Base-by-base conservation (phyloP, 31 red algal genomes). In the Pterothamnion heteromorphum region DNA sequence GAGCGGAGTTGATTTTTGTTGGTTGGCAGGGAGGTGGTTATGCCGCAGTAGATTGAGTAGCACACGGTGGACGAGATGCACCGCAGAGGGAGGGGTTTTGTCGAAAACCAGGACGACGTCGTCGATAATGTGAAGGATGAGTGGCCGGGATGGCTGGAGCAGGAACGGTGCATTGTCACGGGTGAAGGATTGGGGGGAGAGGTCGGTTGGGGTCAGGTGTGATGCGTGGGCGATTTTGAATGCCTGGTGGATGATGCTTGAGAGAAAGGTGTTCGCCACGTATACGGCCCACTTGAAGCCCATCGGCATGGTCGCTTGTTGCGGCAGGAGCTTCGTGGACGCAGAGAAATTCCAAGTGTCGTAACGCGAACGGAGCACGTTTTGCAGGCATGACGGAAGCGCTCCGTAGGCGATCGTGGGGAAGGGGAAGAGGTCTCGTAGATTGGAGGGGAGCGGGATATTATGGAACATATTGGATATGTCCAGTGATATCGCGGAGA, bases 381-480 rank as follows among this genome's bases (percentile, higher is more conserved):
- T n/a, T 43, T 87, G 83, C 0, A 43, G 14, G 14, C 41, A 44
- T 20, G 41, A 38, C 4, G 83, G 83, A 3, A 87, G 35, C 21
- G 44, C 57, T 41, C 35, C 83, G 35, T 51, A 87, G 20, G 24
- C 0, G 30, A 43, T 4, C 28, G 14, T 38, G 3, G 34, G 83
- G 3, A 87, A 1, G 21, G 35, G 35, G 83, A 87, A 87, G 1
- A 87, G 83, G 1, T 33, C 4, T 1, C 41, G 41, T 5, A 87
- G 83, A 38, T 44, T 51, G 0, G 0, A 20, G 31, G 83, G 83
- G 36, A 87, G 83, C 1, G 41, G 83, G 30, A 87, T 87, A 0
- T 38, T 87, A 35, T 43, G 83, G 83, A 87, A 87, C 83, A 87
- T 87, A 35, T 87, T 87, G 2, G 83, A 38, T 0, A 43, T 87